These are phyloP conservation scores for Periconia sp. DNA, from an alignment of 2,329 filamentous ascomycete genomes.

Conservation along the genomic window DNA sequence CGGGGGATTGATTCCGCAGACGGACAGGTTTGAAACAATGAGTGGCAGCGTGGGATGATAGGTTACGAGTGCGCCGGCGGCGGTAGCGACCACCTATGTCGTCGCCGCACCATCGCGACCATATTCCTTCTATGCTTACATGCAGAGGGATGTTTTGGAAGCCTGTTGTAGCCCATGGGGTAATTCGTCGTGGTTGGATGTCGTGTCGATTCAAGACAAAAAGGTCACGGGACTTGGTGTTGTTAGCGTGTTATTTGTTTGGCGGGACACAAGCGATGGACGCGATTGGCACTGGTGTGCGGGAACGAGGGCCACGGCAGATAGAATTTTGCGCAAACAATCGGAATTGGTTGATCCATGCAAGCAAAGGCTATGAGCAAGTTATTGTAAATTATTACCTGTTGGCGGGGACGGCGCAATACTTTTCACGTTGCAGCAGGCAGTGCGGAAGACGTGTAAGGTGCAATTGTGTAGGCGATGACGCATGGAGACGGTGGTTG, in stretches of 20 bases:
- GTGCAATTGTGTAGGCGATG: background rate
- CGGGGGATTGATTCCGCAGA: conserved; percentile 9
- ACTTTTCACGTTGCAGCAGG: background rate
- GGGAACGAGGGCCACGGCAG: background rate
- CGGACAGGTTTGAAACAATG: conserved; percentile 29
- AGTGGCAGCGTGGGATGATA: conserved; percentile 27
- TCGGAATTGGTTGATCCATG: too few relatives aligned
- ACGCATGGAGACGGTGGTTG: background rate
- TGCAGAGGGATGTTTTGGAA: conserved; percentile 12
- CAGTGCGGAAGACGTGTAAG: background rate
- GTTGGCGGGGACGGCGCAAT: background rate
- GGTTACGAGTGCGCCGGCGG: conserved; percentile 24
- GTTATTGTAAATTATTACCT: background rate
- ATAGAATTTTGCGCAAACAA: too few relatives aligned
- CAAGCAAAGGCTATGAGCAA: too few relatives aligned
- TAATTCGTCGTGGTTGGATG: background rate
- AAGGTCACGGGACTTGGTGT: conserved; percentile 6
- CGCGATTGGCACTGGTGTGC: background rate
- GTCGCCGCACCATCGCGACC: background rate
- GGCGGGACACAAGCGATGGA: background rate
- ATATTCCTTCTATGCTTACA: background rate
- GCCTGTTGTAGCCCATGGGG: conserved; percentile 17
- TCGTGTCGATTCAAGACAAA: background rate
- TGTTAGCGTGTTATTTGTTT: background rate
- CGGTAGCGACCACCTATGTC: conserved; percentile 3